Percentiles rank a stretch among this genome's conserved stretches.
Conservation (phyloP, 164 flowering plant species). For the Umbellularia californica region DNA sequence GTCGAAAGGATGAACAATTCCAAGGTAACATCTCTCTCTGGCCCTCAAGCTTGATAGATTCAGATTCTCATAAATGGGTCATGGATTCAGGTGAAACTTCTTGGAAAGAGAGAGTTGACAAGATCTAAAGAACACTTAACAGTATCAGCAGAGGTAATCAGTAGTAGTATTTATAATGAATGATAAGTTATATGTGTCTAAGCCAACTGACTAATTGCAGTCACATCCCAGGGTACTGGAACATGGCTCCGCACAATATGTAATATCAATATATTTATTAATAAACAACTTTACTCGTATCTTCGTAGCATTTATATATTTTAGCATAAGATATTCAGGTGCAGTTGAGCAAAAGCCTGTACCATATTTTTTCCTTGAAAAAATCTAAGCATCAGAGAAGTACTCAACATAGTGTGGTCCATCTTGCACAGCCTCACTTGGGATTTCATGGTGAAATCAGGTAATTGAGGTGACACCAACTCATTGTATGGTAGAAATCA, state of each 20-base stretch:
- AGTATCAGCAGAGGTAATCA: slow-evolving; percentile 59
- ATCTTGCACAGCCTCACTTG: slow-evolving; percentile 3
- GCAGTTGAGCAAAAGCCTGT: not conserved
- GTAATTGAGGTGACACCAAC: slow-evolving; percentile 72
- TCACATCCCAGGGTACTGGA: too few relatives aligned
- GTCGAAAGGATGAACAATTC: slow-evolving; percentile 48
- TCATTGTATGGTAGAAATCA: slow-evolving; percentile 67
- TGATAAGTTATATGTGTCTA: not conserved
- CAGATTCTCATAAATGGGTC: not conserved
- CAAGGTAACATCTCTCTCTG: slow-evolving; percentile 37
- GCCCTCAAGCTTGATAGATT: not conserved
- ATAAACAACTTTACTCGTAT: not conserved
- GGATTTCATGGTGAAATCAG: slow-evolving; percentile 23
- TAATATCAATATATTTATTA: too few relatives aligned
- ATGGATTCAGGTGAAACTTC: slow-evolving; percentile 45
- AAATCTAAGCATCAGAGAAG: not conserved
- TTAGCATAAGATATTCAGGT: too few relatives aligned
- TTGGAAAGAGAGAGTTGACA: slow-evolving; percentile 28
- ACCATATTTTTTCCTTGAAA: not conserved
- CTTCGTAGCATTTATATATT: too few relatives aligned
- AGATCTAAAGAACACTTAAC: slow-evolving; percentile 44
- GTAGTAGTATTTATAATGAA: not conserved
- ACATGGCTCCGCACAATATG: too few relatives aligned
- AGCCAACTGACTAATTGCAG: too few relatives aligned
- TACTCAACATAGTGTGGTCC: not conserved